phyloP scores from a whole-genome alignment of 352 stramenopile genomes.

The Thalassiosira oceanica region DNA sequence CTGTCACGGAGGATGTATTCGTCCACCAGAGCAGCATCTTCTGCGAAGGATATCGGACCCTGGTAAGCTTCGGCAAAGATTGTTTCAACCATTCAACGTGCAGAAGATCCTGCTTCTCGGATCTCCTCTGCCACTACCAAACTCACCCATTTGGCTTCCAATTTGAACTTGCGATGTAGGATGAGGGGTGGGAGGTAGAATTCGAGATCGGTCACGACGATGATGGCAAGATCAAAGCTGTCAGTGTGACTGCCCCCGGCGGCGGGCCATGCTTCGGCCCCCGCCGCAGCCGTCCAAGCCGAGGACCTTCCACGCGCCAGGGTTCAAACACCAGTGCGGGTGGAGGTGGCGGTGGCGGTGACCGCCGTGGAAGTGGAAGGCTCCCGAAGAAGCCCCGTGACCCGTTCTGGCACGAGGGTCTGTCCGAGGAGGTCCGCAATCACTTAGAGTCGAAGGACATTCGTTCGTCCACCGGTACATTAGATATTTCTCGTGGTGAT shows the following conservation, averaged over 20 bases:
- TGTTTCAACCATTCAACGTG: neutral
- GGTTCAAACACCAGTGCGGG: neutral
- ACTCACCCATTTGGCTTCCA: constrained; percentile 11
- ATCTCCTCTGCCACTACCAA: constrained; percentile 1
- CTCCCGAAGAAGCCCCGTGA: constrained; percentile 25
- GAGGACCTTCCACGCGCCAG: constrained; percentile 8
- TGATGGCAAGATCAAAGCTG: constrained; percentile 71
- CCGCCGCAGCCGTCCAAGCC: constrained; percentile 20
- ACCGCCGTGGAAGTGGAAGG: constrained; percentile 1
- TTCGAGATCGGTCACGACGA: constrained; percentile 74
- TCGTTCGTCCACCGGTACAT: constrained; percentile 41
- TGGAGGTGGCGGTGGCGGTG: neutral
- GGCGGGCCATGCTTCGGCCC: constrained; percentile 54
- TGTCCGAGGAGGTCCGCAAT: constrained; percentile 45
- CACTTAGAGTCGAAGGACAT: constrained; percentile 51
- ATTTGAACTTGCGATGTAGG: constrained; percentile 25
- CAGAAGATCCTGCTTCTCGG: neutral
- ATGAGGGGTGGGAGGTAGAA: constrained; percentile 67
- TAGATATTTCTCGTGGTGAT: constrained; percentile 53
- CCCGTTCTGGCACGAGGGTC: constrained; percentile 51
- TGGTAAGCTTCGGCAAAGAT: constrained; percentile 42
- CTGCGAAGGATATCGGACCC: constrained; percentile 67
- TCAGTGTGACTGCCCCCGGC: constrained; percentile 67
- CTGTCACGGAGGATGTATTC: constrained; percentile 74
- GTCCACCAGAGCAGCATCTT: constrained; percentile 76